Percentiles rank a stretch among this genome's conserved stretches.
phyloP scores from a whole-genome alignment of 768 basidiomycete species.

The Tulasnella sp. region DNA sequence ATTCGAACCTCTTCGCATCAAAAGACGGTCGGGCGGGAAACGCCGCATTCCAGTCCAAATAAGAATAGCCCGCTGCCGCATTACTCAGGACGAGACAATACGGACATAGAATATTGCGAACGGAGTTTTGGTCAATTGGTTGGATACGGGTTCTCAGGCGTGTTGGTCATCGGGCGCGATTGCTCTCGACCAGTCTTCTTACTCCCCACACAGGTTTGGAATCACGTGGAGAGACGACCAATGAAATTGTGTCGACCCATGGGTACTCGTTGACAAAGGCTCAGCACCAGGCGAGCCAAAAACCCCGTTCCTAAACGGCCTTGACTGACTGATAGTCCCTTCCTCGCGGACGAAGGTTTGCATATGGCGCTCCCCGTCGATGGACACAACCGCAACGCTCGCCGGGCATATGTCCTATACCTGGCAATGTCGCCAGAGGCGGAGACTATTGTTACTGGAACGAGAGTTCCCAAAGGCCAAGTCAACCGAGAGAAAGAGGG shows the following conservation, averaged over 20 bases:
- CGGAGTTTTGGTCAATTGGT: slow-evolving; percentile 74
- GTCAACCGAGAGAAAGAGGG: slow-evolving; percentile 25
- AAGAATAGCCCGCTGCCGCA: too few relatives aligned
- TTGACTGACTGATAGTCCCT: neutral
- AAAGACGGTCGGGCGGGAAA: too few relatives aligned
- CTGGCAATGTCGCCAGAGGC: slow-evolving; percentile 98
- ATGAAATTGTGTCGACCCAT: slow-evolving; percentile 96
- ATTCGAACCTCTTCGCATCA: too few relatives aligned
- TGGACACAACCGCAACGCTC: slow-evolving; percentile 90
- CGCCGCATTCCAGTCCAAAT: too few relatives aligned
- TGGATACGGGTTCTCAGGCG: slow-evolving; percentile 96
- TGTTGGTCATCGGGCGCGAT: slow-evolving; percentile 26
- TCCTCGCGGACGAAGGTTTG: neutral
- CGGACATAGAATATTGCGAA: slow-evolving; percentile 92
- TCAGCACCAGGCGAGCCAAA: slow-evolving; percentile 81
- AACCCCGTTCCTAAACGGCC: slow-evolving; percentile 40
- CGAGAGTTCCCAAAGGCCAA: slow-evolving; percentile 68
- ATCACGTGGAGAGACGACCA: slow-evolving; percentile 96
- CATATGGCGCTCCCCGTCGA: slow-evolving; percentile 74
- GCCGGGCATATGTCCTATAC: slow-evolving; percentile 91
- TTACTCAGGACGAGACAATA: slow-evolving; percentile 99
- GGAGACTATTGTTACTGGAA: slow-evolving; percentile 96
- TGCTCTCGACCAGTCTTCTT: neutral
- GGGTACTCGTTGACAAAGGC: slow-evolving; percentile 90
- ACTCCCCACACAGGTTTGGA: slow-evolving; percentile 71